These are phyloP conservation scores for Trichoderma simmonsii DNA, from an alignment of 2,329 filamentous ascomycete genomes.

Conservation along the genomic window DNA sequence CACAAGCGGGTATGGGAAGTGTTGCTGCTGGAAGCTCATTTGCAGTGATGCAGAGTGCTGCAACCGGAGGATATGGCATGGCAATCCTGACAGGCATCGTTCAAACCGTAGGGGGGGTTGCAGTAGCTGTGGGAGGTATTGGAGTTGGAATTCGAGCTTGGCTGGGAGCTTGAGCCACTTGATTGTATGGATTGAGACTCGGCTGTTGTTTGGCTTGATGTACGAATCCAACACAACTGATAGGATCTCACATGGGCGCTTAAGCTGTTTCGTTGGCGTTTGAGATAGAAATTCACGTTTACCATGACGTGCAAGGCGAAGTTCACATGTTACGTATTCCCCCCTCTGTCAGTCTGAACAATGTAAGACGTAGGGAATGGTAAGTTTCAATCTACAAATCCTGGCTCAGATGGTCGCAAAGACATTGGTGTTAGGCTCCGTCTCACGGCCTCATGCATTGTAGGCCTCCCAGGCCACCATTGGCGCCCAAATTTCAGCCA, in stretches of 20 bases:
- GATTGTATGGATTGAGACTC: neutral
- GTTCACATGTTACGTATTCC: neutral
- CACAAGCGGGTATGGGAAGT: constrained; percentile 30
- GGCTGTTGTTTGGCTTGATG: neutral
- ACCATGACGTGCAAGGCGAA: neutral
- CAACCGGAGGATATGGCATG: constrained; percentile 28
- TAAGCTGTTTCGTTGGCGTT: neutral
- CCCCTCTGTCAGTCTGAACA: neutral
- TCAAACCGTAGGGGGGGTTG: constrained; percentile 17
- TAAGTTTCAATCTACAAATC: neutral
- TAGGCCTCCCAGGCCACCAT: neutral
- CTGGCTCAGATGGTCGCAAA: neutral
- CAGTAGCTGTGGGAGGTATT: neutral
- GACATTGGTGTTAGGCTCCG: neutral
- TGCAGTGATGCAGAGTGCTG: constrained; percentile 34
- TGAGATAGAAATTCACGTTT: neutral
- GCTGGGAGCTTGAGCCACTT: neutral
- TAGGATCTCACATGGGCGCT: neutral
- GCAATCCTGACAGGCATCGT: constrained; percentile 21
- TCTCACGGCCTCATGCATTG: neutral
- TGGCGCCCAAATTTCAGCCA: neutral
- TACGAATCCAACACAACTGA: neutral
- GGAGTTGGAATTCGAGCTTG: neutral
- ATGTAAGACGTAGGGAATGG: neutral
- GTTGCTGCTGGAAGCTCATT: constrained; percentile 27